A percentile compares a stretch with the other conserved stretches of the same genome.
phyloP scores from a whole-genome alignment of 768 basidiomycete species.

The Asterophora parasitica region DNA sequence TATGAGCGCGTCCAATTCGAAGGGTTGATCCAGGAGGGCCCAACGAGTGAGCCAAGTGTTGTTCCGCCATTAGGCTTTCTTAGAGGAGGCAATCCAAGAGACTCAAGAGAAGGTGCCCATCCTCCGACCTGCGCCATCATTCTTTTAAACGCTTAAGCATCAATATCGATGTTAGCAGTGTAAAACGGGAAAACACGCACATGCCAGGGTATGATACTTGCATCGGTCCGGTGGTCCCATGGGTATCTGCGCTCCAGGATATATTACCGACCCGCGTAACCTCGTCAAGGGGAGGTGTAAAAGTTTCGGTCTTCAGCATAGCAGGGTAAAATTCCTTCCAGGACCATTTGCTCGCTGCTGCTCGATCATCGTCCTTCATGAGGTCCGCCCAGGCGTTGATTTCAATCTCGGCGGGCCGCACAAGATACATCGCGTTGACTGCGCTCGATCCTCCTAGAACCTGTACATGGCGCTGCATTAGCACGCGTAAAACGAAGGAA shows the following conservation, averaged over 20 bases:
- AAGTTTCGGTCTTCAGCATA: slow-evolving; percentile 50
- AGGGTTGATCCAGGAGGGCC: slow-evolving; percentile 59
- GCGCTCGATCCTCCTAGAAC: slow-evolving; percentile 64
- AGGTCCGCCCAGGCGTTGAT: slow-evolving; percentile 34
- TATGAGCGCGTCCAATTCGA: slow-evolving; percentile 58
- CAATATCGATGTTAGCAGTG: slow-evolving; percentile 5
- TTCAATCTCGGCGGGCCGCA: slow-evolving; percentile 46
- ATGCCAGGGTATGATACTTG: slow-evolving; percentile 20
- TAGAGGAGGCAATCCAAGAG: slow-evolving; percentile 36
- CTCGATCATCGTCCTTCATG: slow-evolving; percentile 30
- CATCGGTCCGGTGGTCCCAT: slow-evolving; percentile 43
- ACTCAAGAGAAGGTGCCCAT: slow-evolving; percentile 47
- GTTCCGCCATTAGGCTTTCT: slow-evolving; percentile 42
- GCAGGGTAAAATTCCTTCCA: slow-evolving; percentile 37
- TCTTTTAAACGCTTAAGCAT: slow-evolving; percentile 29
- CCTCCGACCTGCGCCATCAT: slow-evolving; percentile 40
- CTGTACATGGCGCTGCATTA: slow-evolving; percentile 20
- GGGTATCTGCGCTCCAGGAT: slow-evolving; percentile 33
- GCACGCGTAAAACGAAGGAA: neutral
- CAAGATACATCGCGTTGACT: slow-evolving; percentile 64
- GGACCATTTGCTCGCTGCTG: slow-evolving; percentile 29
- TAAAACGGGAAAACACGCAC: slow-evolving; percentile 2
- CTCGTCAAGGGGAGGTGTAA: slow-evolving; percentile 37
- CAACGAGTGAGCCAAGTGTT: slow-evolving; percentile 48
- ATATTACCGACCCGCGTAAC: slow-evolving; percentile 29